Evolutionary conservation across 257 asterid species (phyloP), one percentile per base, ranked within the genome.

Genomic region (Ligustrum vulgare): DNA sequence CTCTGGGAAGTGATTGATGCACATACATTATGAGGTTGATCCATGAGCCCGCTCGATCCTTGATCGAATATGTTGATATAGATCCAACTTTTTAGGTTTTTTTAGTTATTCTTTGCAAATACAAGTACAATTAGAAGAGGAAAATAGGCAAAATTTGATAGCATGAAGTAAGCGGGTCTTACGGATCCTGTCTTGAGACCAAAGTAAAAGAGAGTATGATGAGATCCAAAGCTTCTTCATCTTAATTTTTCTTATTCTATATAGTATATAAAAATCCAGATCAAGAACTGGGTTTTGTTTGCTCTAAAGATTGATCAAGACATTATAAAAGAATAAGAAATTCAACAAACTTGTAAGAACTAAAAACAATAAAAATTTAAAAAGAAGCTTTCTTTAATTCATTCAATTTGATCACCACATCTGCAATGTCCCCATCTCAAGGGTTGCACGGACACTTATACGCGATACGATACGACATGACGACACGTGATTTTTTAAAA

Each of bases 111-210:
- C 3, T 51, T 51, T 15, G 62, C 22, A 51, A 18, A 51, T 5
- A 4, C 62, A 23, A 35, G 16, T 33, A 58, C 9, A 18, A 45
- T 45, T 8, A 73, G 32, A 49, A 49, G 58, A 56, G n/a, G 23
- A 47, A 18, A 36, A 12, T 2, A 20, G 20, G 3, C 54, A 45
- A 45, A 39, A 45, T 45, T 45, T 45, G 39, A 9, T 12, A 45
- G 56, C 68, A 67, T 31, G 82, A 71, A 74, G 67, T 60, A 23
- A 65, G 75, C 83, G 89, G 75, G 78, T 82, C 80, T 82, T 80
- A 25, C 83, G 87, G 91, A 85, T 85, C 91, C 83, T 84, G 91
- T 81, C 87, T 78, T 45, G 70, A 79, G 78, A 78, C 80, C 77
- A 73, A 67, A 47, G 22, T 6, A 80, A 73, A 72, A 51, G 63